phyloP scores from a whole-genome alignment of 1,284 basidiomycete genomes.

The Ganoderma lucidum region DNA sequence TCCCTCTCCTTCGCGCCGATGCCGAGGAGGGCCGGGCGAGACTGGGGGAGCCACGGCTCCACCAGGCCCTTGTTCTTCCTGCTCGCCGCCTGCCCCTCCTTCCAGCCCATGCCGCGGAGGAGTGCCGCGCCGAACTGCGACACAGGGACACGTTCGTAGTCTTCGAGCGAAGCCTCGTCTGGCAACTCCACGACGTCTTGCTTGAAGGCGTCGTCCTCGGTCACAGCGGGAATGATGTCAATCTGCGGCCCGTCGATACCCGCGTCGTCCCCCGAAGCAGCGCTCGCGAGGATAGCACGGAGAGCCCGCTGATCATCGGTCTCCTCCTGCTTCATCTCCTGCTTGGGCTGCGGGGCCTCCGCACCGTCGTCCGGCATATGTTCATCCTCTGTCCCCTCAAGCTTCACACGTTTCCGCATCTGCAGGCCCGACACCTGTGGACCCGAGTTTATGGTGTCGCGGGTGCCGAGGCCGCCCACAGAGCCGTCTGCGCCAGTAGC shows the following conservation, averaged over 20 bases:
- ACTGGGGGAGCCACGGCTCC: constrained; percentile 82
- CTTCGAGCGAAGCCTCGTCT: constrained; percentile 79
- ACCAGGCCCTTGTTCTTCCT: constrained; percentile 56
- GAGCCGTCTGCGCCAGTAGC: constrained; percentile 78
- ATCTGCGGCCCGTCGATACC: constrained; percentile 49
- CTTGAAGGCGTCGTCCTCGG: constrained; percentile 83
- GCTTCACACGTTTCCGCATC: constrained; percentile 50
- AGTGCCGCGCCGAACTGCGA: constrained; percentile 94
- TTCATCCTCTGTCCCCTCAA: constrained; percentile 40
- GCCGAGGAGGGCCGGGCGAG: constrained; percentile 86
- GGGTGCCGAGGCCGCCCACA: constrained; percentile 80
- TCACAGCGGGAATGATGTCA: constrained; percentile 63
- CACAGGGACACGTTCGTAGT: constrained; percentile 92
- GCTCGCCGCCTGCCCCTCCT: constrained; percentile 79
- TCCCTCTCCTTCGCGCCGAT: constrained; percentile 91
- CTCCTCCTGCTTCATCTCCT: constrained; percentile 51
- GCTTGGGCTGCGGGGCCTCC: constrained; percentile 37
- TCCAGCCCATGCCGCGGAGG: constrained; percentile 97
- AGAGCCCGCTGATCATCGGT: constrained; percentile 80
- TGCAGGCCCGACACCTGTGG: constrained; percentile 72
- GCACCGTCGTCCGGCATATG: constrained; percentile 24
- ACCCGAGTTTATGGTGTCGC: constrained; percentile 74
- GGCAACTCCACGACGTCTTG: constrained; percentile 85
- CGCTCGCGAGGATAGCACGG: constrained; percentile 71
- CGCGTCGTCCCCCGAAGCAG: constrained; percentile 44